Percentiles rank a stretch among this genome's conserved stretches.
Conservation (phyloP, 495 filamentous ascomycete species). For the Trichoderma erinaceum region DNA sequence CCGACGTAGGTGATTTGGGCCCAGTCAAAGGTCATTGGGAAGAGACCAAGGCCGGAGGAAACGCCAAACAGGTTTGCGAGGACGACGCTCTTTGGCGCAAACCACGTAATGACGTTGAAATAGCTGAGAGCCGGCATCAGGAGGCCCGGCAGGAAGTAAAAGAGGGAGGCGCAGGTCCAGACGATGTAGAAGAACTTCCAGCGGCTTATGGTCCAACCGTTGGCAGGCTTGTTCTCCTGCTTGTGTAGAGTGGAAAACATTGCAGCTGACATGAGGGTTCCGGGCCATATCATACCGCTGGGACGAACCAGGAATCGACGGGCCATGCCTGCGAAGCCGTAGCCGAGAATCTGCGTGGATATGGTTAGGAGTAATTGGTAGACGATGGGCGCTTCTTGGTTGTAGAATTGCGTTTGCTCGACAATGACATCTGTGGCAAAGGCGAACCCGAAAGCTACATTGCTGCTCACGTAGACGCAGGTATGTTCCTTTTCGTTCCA, state of each 20-base stretch:
- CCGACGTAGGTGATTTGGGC: constrained; percentile 87
- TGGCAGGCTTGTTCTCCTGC: constrained; percentile 68
- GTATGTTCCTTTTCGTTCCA: constrained; percentile 88
- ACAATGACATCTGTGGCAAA: constrained; percentile 83
- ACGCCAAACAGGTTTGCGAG: constrained; percentile 81
- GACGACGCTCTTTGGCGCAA: constrained; percentile 70
- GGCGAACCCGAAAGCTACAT: constrained; percentile 85
- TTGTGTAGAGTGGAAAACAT: constrained; percentile 85
- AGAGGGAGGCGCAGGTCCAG: constrained; percentile 57
- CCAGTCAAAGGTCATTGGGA: constrained; percentile 90
- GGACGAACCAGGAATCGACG: constrained; percentile 76
- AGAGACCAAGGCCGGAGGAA: constrained; percentile 76
- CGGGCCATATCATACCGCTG: constrained; percentile 88
- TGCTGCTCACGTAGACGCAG: constrained; percentile 83
- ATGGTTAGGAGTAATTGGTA: constrained; percentile 77
- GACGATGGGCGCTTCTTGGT: constrained; percentile 63
- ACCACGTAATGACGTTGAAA: constrained; percentile 89
- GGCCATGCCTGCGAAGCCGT: constrained; percentile 74
- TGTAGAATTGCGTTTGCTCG: constrained; percentile 81
- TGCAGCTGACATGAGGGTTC: constrained; percentile 78
- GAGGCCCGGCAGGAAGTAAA: constrained; percentile 84
- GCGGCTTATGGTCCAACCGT: constrained; percentile 77
- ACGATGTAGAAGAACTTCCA: constrained; percentile 77
- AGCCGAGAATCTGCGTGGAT: constrained; percentile 79
- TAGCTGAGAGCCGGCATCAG: constrained; percentile 82